Evolutionary conservation across 805 yeast genomes (phyloP).

Genomic region (Kluyveromyces lactis): DNA sequence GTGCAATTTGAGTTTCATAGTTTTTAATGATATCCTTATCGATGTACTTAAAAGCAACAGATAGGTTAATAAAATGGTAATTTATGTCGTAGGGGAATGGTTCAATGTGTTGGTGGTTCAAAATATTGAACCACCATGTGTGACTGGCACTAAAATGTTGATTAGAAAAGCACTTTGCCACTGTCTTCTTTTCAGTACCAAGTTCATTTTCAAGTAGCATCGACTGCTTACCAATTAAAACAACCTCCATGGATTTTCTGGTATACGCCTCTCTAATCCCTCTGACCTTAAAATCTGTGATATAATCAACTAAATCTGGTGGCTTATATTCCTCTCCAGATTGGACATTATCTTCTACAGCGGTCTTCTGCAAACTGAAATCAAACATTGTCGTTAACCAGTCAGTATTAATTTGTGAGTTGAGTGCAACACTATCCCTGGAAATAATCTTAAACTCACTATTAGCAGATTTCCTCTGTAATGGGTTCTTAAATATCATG

Average conservation of each 20-base stretch:
- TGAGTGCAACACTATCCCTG: constrained; percentile 41
- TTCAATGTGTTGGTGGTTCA: constrained; percentile 12
- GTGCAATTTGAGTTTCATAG: constrained; percentile 33
- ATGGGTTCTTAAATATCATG: constrained; percentile 61
- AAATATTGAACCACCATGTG: constrained; percentile 22
- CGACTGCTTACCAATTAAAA: constrained; percentile 35
- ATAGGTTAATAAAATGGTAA: constrained; percentile 36
- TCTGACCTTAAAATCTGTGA: constrained; percentile 26
- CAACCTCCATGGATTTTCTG: constrained; percentile 46
- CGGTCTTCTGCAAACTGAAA: constrained; percentile 31
- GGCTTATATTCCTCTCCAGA: constrained; percentile 33
- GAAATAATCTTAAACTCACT: constrained; percentile 49
- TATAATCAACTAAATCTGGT: constrained; percentile 35
- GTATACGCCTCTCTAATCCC: constrained; percentile 40
- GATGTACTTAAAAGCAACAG: constrained; percentile 40
- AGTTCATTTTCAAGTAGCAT: constrained; percentile 10
- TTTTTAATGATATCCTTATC: constrained; percentile 41
- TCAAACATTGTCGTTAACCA: constrained; percentile 41
- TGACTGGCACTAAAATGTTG: constrained; percentile 22
- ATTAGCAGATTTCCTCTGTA: constrained; percentile 33
- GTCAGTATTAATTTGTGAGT: constrained; percentile 47
- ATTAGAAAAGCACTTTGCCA: constrained; percentile 22
- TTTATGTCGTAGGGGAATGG: constrained; percentile 16
- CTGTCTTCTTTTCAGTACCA: constrained; percentile 7
- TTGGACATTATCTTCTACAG: constrained; percentile 20